A percentile compares a stretch with the other conserved stretches of the same genome.
Evolutionary conservation across 192 early-diverging fungal species (phyloP).

Genomic region (Dissophora globulifera): DNA sequence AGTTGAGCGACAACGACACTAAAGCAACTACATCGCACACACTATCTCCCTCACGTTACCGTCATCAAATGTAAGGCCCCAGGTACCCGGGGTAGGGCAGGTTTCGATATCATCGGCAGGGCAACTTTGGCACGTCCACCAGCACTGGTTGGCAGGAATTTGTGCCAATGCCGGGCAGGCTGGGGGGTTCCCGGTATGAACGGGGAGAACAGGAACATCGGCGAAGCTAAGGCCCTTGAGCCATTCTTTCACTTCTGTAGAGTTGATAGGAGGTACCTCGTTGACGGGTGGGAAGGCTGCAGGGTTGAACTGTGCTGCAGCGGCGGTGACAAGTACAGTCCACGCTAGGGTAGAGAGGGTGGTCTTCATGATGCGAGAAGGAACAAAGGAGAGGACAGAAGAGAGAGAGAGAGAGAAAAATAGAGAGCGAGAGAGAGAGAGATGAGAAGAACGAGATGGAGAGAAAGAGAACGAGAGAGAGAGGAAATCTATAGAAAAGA

Average conservation of each 20-base stretch:
- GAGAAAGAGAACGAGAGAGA: neutral
- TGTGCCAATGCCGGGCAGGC: neutral
- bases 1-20: too few relatives aligned
- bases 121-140: conserved; percentile 38
- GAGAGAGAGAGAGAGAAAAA: conserved; percentile 6
- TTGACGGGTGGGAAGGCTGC: conserved; percentile 28
- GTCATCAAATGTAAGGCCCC: conserved; percentile 67
- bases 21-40: neutral
- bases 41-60: too few relatives aligned
- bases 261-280: conserved; percentile 26
- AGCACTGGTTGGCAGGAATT: conserved; percentile 31
- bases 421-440: conserved; percentile 1
- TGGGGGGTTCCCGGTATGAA: conserved; percentile 36
- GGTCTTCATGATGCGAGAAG: conserved; percentile 18
- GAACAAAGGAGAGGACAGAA: neutral
- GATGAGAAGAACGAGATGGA: conserved; percentile 1
- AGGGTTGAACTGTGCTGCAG: conserved; percentile 23
- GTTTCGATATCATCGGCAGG: conserved; percentile 10
- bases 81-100: conserved; percentile 61
- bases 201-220: conserved; percentile 40
- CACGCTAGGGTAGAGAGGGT: conserved; percentile 11
- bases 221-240: conserved; percentile 29
- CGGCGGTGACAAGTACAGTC: conserved; percentile 6
- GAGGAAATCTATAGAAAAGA: too few relatives aligned
- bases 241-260: conserved; percentile 31